Percentiles rank a stretch among this genome's conserved stretches.
These are phyloP conservation scores for Pseudoneurospora amorphoporcata DNA, from an alignment of 495 filamentous ascomycete species.

Conservation along the genomic window DNA sequence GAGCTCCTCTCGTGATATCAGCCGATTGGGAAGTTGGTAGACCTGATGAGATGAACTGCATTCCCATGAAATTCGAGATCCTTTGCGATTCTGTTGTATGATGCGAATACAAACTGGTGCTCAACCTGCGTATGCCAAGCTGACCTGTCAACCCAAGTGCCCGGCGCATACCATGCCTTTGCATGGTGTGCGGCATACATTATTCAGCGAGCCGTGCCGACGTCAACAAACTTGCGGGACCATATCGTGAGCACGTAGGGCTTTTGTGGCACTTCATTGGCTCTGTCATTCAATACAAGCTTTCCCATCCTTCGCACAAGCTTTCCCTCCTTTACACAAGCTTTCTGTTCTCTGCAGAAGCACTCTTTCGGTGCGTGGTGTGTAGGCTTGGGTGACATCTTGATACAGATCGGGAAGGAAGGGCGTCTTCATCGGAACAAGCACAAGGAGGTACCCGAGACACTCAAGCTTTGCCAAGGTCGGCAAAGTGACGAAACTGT, in stretches of 20 bases:
- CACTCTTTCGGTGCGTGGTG: neutral
- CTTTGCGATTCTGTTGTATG: neutral
- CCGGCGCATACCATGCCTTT: neutral
- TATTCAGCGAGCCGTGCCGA: neutral
- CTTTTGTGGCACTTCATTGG: neutral
- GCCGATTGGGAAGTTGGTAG: neutral
- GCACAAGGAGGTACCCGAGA: neutral
- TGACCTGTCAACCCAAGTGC: neutral
- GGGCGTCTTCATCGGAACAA: neutral
- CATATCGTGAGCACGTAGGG: neutral
- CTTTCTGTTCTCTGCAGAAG: neutral
- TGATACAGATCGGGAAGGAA: neutral
- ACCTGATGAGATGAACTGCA: neutral
- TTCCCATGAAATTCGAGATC: neutral
- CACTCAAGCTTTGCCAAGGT: neutral
- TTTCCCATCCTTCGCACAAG: neutral
- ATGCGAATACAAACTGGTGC: neutral
- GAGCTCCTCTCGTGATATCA: neutral
- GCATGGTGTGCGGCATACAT: neutral
- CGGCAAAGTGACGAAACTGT: neutral
- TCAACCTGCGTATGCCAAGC: neutral
- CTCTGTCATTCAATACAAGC: neutral
- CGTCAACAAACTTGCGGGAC: neutral
- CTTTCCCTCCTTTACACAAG: neutral
- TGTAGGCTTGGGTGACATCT: neutral